These are phyloP conservation scores for Exobasidium rhododendri DNA, from an alignment of 1,284 basidiomycete genomes.

Conservation along the genomic window DNA sequence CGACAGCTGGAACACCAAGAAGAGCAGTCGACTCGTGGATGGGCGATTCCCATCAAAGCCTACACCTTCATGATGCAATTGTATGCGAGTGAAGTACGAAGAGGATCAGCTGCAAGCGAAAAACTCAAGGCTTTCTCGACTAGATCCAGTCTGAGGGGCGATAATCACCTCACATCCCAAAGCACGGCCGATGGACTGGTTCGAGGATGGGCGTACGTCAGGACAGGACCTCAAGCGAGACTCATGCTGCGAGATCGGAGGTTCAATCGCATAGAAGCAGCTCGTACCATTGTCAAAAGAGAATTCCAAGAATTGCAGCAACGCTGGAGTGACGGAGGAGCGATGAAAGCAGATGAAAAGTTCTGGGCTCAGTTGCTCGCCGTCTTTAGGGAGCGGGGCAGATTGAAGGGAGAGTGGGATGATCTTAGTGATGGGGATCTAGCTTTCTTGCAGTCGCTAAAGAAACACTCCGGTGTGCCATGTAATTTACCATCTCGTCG, in stretches of 20 bases:
- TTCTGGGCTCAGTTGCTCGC: not conserved
- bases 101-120: not conserved
- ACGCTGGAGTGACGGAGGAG: not conserved
- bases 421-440: not conserved
- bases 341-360: not conserved
- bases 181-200: not conserved
- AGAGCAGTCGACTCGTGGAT: not conserved
- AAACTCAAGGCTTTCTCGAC: not conserved
- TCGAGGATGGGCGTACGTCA: not conserved
- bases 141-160: not conserved
- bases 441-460: not conserved
- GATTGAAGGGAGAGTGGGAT: not conserved
- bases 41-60: not conserved
- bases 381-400: not conserved
- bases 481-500: too few relatives aligned
- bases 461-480: too few relatives aligned
- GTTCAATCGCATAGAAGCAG: not conserved
- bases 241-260: not conserved
- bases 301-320: not conserved
- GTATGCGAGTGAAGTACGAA: conserved; percentile 2
- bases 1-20: not conserved
- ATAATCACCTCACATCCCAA: not conserved
- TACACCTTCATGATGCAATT: conserved; percentile 1
- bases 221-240: not conserved
- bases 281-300: not conserved